Evolutionary conservation across 1,284 basidiomycete species (phyloP), one percentile per base, ranked within the genome.

Genomic region (Rhodotorula mucilaginosa): DNA sequence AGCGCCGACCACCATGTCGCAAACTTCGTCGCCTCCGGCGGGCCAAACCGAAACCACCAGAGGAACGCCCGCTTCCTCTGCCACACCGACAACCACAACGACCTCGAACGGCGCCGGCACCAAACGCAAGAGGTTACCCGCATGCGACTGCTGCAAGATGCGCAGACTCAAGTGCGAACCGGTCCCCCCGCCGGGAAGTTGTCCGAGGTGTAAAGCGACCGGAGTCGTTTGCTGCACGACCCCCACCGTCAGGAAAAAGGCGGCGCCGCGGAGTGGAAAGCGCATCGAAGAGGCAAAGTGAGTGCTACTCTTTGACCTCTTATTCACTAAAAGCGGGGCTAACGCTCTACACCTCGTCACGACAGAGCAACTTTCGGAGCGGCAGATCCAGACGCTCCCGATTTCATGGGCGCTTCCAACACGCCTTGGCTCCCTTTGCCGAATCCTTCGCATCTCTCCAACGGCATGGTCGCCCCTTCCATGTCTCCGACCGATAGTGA

Each of bases 231-330:
- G 56, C 34, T 68, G 67, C 1, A 74, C 69, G 39, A 74, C 72
- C 2, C 72, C 72, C 1, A 65, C 64, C 13, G 47, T 65, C 1
- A 34, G 72, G 4, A 74, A 74, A 61, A 74, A 74, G 58, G 56
- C 72, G 19, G 48, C 61, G 5, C 61, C 67, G 15, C 57, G 72
- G 31, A 61, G 58, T 2, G 72, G 72, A 8, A 71, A 71, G 23
- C 57, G 72, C 5, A 74, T 74, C 48, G 72, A 74, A 51, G 69
- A 74, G 46, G 72, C 72, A 5, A 68, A 68, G 68, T 69, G 29
- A 26, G 62, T 46, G 12, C 6, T 26, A 2, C 34, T 34, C 5
- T 34, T 7, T 39, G 47, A 5, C 4, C 23, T 2, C n/a, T 18
- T 4, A 47, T 4, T 47, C 26, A 18, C 18, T 57, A 15, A 15